These are phyloP conservation scores for Hypoxylon sp. DNA, from an alignment of 2,329 filamentous ascomycete species.

Conservation along the genomic window DNA sequence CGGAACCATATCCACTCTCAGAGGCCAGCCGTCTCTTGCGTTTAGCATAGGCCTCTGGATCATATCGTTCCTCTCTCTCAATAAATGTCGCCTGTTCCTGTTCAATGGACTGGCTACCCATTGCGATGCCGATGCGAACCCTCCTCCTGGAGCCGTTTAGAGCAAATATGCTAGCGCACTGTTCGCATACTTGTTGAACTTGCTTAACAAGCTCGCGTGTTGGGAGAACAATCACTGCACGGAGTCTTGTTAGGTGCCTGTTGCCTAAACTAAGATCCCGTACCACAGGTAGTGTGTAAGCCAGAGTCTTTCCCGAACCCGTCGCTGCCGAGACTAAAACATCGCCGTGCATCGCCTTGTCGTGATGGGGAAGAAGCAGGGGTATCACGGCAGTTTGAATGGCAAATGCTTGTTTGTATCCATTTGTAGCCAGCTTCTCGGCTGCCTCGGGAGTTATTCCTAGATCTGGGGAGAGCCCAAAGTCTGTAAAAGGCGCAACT, in stretches of 20 bases:
- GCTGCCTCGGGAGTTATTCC: conserved; percentile 74
- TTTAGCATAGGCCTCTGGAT: conserved; percentile 70
- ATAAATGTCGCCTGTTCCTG: conserved; percentile 67
- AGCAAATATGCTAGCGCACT: conserved; percentile 76
- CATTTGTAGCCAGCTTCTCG: conserved; percentile 75
- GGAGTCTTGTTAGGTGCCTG: conserved; percentile 73
- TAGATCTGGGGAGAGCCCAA: conserved; percentile 63
- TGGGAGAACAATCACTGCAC: conserved; percentile 88
- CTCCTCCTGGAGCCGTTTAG: conserved; percentile 69
- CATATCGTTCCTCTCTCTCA: conserved; percentile 69
- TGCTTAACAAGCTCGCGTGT: conserved; percentile 93
- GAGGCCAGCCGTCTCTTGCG: conserved; percentile 60
- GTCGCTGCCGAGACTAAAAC: conserved; percentile 93
- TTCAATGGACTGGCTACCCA: conserved; percentile 84
- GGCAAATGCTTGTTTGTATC: conserved; percentile 80
- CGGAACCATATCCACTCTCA: conserved; percentile 54
- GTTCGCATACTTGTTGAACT: conserved; percentile 82
- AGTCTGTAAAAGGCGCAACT: conserved; percentile 70
- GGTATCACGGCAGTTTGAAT: conserved; percentile 87
- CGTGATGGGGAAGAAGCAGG: conserved; percentile 76
- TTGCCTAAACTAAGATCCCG: conserved; percentile 76
- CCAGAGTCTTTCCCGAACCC: conserved; percentile 94
- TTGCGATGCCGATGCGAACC: conserved; percentile 83
- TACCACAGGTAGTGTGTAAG: conserved; percentile 90
- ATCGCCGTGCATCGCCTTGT: conserved; percentile 77